Base-by-base conservation (phyloP, 371 early-diverging fungal genomes). In the Phascolomyces articulosus region DNA sequence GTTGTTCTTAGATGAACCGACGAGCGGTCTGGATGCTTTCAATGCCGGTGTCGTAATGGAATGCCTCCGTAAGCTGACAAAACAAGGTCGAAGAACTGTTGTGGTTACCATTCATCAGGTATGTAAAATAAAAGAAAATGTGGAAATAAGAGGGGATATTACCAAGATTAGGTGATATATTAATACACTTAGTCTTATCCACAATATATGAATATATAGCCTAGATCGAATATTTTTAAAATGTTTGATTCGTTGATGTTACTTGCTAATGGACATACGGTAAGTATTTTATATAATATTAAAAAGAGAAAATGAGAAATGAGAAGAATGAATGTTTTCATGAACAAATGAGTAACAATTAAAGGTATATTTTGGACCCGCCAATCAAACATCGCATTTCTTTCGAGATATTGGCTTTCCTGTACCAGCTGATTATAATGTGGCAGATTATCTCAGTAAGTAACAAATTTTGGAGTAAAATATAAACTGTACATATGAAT, bases 1-100 rank as follows among this genome's bases (percentile, higher is more conserved):
- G 24, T 69, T 95, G 62, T 96, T 94, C 77, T 77, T 95, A 65
- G 95, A 92, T 69, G 96, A 96, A 69, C 95, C 96, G 0, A 96
- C 96, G 0, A 90, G 91, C 3, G 96, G 96, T 0, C 75, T 99
- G 24, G 99, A 99, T 73, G 87, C 96, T 0, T 91, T 87, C 65
- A 93, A 91, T 58, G 94, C 96, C 0, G 80, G 85, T 54, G 87
- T 91, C 40, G 91, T 97, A 2, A 87, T 96, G 79, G 75, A 87
- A 15, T 84, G 89, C 34, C 84, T 96, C 3, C 83, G 84, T 15
- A 70, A 77, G 23, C 64, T 95, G 6, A 89, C 91, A 0, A 82
- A 85, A 20, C 79, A 82, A 54, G 87, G 89, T 10, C 65, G 58
- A 31, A 78, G 91, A 34, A 94, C 94, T 0, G 82, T 96, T 21